Conservation (phyloP, 2,329 filamentous ascomycete genomes). For the Aspergillus ochraceus region DNA sequence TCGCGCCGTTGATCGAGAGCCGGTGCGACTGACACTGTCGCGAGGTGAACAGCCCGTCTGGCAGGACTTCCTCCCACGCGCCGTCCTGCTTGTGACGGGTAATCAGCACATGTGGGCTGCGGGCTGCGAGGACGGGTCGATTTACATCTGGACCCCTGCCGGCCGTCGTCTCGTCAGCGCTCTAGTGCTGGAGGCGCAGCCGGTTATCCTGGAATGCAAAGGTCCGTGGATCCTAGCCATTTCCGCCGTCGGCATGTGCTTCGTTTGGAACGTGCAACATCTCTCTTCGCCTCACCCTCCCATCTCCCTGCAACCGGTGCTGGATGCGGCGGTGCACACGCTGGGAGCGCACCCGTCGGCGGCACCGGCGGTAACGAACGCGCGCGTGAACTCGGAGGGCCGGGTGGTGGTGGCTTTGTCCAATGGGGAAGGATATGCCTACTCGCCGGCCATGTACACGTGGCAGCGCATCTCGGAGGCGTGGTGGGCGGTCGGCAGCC, state of each 20-base stretch:
- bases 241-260: constrained; percentile 80
- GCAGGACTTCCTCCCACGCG: constrained; percentile 88
- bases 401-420: constrained; percentile 85
- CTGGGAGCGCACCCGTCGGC: constrained; percentile 76
- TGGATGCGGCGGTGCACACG: constrained; percentile 81
- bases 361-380: constrained; percentile 83
- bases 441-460: constrained; percentile 78
- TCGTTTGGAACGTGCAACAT: constrained; percentile 89
- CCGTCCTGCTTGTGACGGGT: constrained; percentile 86
- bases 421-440: constrained; percentile 92
- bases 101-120: constrained; percentile 90
- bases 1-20: constrained; percentile 69
- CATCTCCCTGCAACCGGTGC: constrained; percentile 80
- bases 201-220: constrained; percentile 88
- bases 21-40: constrained; percentile 77
- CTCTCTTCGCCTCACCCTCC: constrained; percentile 85
- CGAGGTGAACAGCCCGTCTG: constrained; percentile 80
- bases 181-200: constrained; percentile 84
- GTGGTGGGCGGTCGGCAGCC: constrained; percentile 97
- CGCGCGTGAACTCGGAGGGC: constrained; percentile 84
- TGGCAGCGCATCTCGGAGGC: constrained; percentile 97
- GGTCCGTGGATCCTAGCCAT: constrained; percentile 89
- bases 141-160: constrained; percentile 90
- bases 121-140: constrained; percentile 85
- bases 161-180: constrained; percentile 83